A percentile compares a stretch with the other conserved stretches of the same genome.
These are phyloP conservation scores for Cylindrotheca closterium DNA, from an alignment of 108 stramenopile species.

Conservation along the genomic window DNA sequence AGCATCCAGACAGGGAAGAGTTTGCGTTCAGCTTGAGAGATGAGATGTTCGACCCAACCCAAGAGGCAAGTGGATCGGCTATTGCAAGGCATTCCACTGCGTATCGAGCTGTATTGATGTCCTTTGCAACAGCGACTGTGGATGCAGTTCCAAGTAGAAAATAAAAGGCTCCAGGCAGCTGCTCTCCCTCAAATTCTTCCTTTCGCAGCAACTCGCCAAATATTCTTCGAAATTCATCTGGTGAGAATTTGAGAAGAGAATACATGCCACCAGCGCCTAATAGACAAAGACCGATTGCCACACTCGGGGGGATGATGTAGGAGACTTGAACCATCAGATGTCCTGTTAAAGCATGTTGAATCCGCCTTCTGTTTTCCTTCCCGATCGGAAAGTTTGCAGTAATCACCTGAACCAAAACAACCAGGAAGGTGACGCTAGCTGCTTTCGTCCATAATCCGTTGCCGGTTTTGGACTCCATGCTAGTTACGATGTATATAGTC, in stretches of 20 bases:
- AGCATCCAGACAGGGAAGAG: slow-evolving; percentile 43
- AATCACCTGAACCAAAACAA: slow-evolving; percentile 38
- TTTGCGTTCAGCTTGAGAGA: slow-evolving; percentile 22
- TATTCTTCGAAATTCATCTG: slow-evolving; percentile 13
- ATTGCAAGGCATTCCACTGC: slow-evolving; percentile 53
- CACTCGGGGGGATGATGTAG: slow-evolving; percentile 31
- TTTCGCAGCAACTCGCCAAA: slow-evolving; percentile 52
- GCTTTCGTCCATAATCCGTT: slow-evolving; percentile 4
- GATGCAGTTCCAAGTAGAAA: slow-evolving; percentile 51
- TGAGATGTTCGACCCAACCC: slow-evolving; percentile 35
- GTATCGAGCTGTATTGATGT: slow-evolving; percentile 35
- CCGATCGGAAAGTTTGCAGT: slow-evolving; percentile 13
- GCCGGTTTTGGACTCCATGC: too few species aligned
- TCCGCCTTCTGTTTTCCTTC: slow-evolving; percentile 47
- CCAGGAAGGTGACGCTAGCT: slow-evolving; percentile 15
- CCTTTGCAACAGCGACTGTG: slow-evolving; percentile 15
- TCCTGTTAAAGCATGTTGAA: slow-evolving; percentile 60
- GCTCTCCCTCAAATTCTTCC: slow-evolving; percentile 21
- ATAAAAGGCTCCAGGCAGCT: slow-evolving; percentile 60
- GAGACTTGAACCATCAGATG: slow-evolving; percentile 48
- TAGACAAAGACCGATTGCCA: slow-evolving; percentile 22
- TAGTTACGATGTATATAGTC: too few species aligned
- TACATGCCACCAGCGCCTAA: slow-evolving; percentile 30
- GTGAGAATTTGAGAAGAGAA: slow-evolving; percentile 16
- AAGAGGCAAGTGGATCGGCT: slow-evolving; percentile 67